Evolutionary conservation across 2,329 filamentous ascomycete genomes (phyloP), one percentile per base, ranked within the genome.

Genomic region (Penicillium sp.): DNA sequence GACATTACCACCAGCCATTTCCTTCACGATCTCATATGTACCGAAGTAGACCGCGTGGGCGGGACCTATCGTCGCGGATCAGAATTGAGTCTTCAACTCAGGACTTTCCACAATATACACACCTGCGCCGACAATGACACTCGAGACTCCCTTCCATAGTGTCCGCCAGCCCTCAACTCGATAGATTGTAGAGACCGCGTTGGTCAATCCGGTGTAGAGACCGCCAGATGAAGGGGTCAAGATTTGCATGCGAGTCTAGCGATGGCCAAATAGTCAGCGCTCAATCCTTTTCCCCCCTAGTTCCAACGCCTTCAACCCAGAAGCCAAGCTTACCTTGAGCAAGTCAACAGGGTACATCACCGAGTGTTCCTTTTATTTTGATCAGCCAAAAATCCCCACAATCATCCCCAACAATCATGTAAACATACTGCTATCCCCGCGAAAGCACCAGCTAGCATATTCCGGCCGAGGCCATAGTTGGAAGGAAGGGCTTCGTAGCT

Each of bases 261-360:
- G 29, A 52, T 19, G 13, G 5, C 4, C 21, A n/a, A 51, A 23
- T n/a, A 13, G 54, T 67, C 46, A 67, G 62, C 25, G 19, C 42
- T 41, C 40, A 37, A 53, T 57, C 61, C 40, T 52, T 55, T 57
- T 8, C 4, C 3, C 23, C 21, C 6, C 31, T 33, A 27, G 13
- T 33, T n/a, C 19, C 13, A 48, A 21, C 17, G n/a, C 17, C 19
- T 49, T 27, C 17, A 21, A 33, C 40, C 2, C 2, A 35, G n/a
- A 55, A 41, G 17, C 17, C 15, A 46, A 35, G 70, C 81, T 64
- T 75, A 97, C 94, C 89, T 99, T 99, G 74, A 99, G 89, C 67
- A 96, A 86, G 80, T 99, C 94, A 73, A 99, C 90, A 21, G 94
- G 94, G 74, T 99, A 99, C 94, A 99, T 97, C 70, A 96, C 93